phyloP scores from a whole-genome alignment of 257 asterid species.

The Avicennia marina region DNA sequence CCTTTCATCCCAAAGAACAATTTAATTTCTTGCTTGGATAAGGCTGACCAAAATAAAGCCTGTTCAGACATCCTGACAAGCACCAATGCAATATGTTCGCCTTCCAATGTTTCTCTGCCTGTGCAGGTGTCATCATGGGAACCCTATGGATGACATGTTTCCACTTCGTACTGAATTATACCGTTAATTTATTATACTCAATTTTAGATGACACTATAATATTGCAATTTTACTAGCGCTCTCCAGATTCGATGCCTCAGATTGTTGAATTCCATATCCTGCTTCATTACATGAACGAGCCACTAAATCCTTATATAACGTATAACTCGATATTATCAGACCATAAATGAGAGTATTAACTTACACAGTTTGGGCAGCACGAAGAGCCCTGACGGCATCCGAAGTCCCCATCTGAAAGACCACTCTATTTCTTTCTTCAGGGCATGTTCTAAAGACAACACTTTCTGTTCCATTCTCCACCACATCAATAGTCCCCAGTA shows the following conservation, averaged over 20 bases:
- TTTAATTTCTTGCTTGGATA: background rate
- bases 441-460: constrained; percentile 84
- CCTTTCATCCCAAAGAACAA: background rate
- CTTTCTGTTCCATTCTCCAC: constrained; percentile 72
- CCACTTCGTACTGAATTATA: background rate
- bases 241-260: too few relatives aligned
- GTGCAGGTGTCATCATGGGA: background rate
- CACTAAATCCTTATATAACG: background rate
- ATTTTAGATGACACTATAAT: too few relatives aligned
- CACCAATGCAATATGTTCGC: background rate
- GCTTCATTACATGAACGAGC: background rate
- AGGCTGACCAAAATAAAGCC: background rate
- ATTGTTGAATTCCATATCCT: too few relatives aligned
- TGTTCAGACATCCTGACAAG: background rate
- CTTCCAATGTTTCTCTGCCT: background rate
- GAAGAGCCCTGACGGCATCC: constrained; percentile 85
- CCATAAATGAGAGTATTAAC: constrained; percentile 17
- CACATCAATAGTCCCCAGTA: constrained; percentile 70
- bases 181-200: background rate
- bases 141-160: background rate
- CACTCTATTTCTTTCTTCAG: constrained; percentile 63
- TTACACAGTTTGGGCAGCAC: constrained; percentile 79
- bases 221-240: too few relatives aligned
- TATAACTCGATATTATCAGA: constrained; percentile 3
- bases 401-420: constrained; percentile 97